phyloP scores from a whole-genome alignment of 2,329 filamentous ascomycete genomes.

The Fusarium sp. region DNA sequence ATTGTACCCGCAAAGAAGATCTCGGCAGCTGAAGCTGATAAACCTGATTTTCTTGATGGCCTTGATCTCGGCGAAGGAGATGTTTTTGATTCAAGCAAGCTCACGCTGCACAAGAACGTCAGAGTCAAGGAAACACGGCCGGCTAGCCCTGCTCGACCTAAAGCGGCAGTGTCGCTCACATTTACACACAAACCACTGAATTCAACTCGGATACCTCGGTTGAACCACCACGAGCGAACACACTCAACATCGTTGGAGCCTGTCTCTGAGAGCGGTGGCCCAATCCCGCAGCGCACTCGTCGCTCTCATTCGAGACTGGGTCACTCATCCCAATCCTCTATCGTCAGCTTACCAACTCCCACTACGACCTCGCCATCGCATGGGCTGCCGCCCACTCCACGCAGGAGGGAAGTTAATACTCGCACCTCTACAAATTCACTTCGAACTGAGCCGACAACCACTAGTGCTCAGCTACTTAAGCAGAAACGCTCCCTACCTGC shows the following conservation, averaged over 20 bases:
- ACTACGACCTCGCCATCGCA: slow-evolving; percentile 65
- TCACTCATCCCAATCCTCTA: slow-evolving; percentile 75
- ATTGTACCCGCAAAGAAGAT: slow-evolving; percentile 45
- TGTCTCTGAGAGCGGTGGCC: slow-evolving; percentile 87
- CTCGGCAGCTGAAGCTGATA: slow-evolving; percentile 54
- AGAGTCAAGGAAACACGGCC: slow-evolving; percentile 80
- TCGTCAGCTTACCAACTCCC: slow-evolving; percentile 70
- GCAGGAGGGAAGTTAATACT: slow-evolving; percentile 66
- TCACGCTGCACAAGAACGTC: slow-evolving; percentile 89
- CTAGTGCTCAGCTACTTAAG: slow-evolving; percentile 70
- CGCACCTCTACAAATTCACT: slow-evolving; percentile 64
- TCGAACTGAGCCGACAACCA: slow-evolving; percentile 70
- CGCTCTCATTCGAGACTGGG: slow-evolving; percentile 74
- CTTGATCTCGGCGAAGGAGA: slow-evolving; percentile 88
- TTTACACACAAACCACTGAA: slow-evolving; percentile 80
- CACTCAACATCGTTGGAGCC: slow-evolving; percentile 82
- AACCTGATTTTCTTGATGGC: slow-evolving; percentile 85
- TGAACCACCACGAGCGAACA: slow-evolving; percentile 75
- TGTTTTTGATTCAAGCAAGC: slow-evolving; percentile 80
- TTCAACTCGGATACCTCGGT: slow-evolving; percentile 80
- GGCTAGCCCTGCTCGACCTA: slow-evolving; percentile 74
- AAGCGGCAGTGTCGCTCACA: slow-evolving; percentile 84
- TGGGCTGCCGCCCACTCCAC: slow-evolving; percentile 67
- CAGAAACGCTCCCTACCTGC: slow-evolving; percentile 72
- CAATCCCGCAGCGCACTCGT: slow-evolving; percentile 65